Base-by-base conservation (phyloP, 257 asterid species). In the Misopates orontium region DNA sequence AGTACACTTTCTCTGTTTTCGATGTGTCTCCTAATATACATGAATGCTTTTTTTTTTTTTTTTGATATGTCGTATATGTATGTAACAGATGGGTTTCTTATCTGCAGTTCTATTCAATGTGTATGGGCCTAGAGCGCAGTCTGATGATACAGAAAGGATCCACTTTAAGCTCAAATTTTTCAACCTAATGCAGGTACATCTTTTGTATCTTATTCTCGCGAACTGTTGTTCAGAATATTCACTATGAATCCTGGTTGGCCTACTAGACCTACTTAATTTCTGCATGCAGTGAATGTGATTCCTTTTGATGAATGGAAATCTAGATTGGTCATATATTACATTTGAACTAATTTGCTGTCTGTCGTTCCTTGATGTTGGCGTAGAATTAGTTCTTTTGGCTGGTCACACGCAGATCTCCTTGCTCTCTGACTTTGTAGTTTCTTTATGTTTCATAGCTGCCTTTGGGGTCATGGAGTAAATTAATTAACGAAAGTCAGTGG, bases 51-150 rank as follows among this genome's bases (percentile, higher is more conserved):
- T 16, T 18, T 58, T 2, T n/a, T 3, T 14, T 3, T 28, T n/a
- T n/a, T n/a, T n/a, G n/a, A n/a, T 14, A 21, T 36, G 21, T 25
- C 22, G 28, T 69, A 28, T 12, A 39, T 68, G 32, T 48, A 59
- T 42, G 48, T 74, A 59, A 73, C 47, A 17, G 45, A 48, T 40
- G 60, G 52, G 32, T 70, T 56, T 58, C 52, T 55, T 45, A 45
- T 64, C 69, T 79, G 74, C 95, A 93, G 99, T 94, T 80, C 89
- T 94, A 80, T 87, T 94, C 78, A 94, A 94, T 77, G 42, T 94
- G 16, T 94, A 94, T 65, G 95, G 97, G 58, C 99, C 99, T 71
- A 85, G 97, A 84, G 97, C 97, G 66, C 87, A 42, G 56, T 41
- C 61, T 28, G 89, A 88, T 75, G 96, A 90, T 57, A 56, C 72